A percentile compares a stretch with the other conserved stretches of the same genome.
Conservation (phyloP, 768 basidiomycete species). For the Saitozyma sp. region DNA sequence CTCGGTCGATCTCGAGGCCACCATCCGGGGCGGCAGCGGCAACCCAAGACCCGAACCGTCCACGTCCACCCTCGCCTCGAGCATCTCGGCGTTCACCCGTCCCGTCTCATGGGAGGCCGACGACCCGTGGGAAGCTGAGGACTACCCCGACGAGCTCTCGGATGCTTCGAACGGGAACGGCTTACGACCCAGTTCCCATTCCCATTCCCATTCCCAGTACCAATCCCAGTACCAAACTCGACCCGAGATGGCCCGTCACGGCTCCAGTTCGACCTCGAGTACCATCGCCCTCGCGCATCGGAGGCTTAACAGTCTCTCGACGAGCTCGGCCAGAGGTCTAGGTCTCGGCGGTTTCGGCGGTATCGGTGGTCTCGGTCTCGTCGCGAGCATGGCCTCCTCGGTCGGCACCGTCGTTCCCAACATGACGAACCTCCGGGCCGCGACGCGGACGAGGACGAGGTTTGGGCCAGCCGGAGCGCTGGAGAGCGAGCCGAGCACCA, state of each 20-base stretch:
- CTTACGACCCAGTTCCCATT: neutral
- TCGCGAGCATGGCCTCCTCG: neutral
- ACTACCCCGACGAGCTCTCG: conserved; percentile 12
- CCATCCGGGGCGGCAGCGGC: neutral
- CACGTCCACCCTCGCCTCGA: conserved; percentile 5
- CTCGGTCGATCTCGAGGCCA: neutral
- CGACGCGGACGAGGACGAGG: neutral
- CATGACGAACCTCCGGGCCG: neutral
- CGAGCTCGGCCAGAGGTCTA: too few species aligned
- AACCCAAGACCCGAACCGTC: neutral
- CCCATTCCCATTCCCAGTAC: too few species aligned
- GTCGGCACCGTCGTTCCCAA: neutral
- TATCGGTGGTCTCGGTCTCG: neutral
- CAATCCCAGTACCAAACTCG: neutral
- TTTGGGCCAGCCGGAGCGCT: neutral
- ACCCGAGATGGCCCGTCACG: neutral
- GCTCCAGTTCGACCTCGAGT: neutral
- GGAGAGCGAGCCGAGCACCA: conserved; percentile 21
- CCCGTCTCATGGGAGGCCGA: neutral
- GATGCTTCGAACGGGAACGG: neutral
- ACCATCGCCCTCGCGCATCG: conserved; percentile 13
- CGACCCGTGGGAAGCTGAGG: conserved; percentile 15
- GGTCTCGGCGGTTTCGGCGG: too few species aligned
- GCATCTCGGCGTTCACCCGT: neutral
- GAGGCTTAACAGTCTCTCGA: neutral